phyloP scores from a whole-genome alignment of 192 early-diverging fungal genomes.

The Entrophospora sp. region DNA sequence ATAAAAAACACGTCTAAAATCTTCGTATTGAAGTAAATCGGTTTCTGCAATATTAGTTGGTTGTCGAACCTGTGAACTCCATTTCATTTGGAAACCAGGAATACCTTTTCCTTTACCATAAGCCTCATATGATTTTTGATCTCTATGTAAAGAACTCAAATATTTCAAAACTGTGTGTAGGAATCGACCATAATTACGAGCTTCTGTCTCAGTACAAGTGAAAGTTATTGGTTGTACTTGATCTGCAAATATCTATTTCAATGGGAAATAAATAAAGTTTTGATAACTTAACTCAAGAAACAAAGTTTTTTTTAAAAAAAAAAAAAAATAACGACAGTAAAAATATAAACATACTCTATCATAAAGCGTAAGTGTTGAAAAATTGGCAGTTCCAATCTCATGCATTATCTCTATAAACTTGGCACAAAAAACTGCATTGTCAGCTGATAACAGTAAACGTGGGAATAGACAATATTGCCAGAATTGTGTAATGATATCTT shows the following conservation, averaged over 20 bases:
- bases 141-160: slow-evolving; percentile 50
- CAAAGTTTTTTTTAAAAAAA: too few species aligned
- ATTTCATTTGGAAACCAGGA: slow-evolving; percentile 65
- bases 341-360: too few species aligned
- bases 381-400: slow-evolving; percentile 52
- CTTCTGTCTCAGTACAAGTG: slow-evolving; percentile 64
- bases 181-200: slow-evolving; percentile 64
- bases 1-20: slow-evolving; percentile 52
- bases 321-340: too few species aligned
- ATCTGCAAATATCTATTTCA: slow-evolving; percentile 1
- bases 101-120: slow-evolving; percentile 47
- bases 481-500: slow-evolving; percentile 34
- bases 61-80: slow-evolving; percentile 32
- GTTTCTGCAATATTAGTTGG: slow-evolving; percentile 28
- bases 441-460: slow-evolving; percentile 49
- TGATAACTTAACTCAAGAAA: background rate
- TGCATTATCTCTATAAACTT: slow-evolving; percentile 69
- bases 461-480: slow-evolving; percentile 71
- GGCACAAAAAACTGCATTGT: slow-evolving; percentile 68
- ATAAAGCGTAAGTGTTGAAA: slow-evolving; percentile 63
- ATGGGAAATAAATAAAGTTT: too few species aligned
- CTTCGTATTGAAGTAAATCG: slow-evolving; percentile 46
- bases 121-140: slow-evolving; percentile 37
- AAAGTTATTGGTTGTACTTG: slow-evolving; percentile 23
- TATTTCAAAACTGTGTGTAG: slow-evolving; percentile 44